Conservation (phyloP, 106 monocot genomes). For the Dendrobium officinale region DNA sequence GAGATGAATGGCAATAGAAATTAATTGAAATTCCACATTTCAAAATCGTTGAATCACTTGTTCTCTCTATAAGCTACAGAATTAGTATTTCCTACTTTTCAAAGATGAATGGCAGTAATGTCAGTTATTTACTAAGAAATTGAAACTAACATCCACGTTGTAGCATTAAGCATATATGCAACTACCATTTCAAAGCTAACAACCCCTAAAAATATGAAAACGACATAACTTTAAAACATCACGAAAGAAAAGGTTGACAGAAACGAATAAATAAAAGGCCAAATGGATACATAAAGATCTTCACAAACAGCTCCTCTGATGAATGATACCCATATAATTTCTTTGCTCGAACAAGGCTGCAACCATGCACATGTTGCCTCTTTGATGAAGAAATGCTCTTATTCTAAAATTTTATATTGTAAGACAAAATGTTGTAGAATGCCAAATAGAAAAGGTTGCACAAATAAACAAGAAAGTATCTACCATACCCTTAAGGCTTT, state of each 20-base stretch:
- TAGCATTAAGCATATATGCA: neutral
- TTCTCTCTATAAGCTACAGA: neutral
- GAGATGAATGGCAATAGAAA: neutral
- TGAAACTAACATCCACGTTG: neutral
- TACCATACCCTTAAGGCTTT: slow-evolving; percentile 64
- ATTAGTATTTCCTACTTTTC: neutral
- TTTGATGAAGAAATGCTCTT: slow-evolving; percentile 35
- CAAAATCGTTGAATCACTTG: neutral
- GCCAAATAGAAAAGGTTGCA: neutral
- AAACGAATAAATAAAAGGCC: neutral
- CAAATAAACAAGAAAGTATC: slow-evolving; percentile 3
- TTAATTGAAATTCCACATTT: neutral
- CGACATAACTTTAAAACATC: neutral
- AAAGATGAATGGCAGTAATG: neutral
- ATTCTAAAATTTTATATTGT: slow-evolving; percentile 19
- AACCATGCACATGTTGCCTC: slow-evolving; percentile 82
- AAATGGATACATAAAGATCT: slow-evolving; percentile 84
- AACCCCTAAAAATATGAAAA: neutral
- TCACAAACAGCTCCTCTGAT: slow-evolving; percentile 78
- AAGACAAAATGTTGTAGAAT: neutral
- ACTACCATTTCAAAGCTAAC: neutral
- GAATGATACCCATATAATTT: slow-evolving; percentile 83
- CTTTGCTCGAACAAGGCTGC: slow-evolving; percentile 77
- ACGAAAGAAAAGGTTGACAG: neutral
- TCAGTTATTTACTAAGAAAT: neutral